Evolutionary conservation across 768 basidiomycete species (phyloP).

Genomic region (Chalciporus pseudorubinellus): DNA sequence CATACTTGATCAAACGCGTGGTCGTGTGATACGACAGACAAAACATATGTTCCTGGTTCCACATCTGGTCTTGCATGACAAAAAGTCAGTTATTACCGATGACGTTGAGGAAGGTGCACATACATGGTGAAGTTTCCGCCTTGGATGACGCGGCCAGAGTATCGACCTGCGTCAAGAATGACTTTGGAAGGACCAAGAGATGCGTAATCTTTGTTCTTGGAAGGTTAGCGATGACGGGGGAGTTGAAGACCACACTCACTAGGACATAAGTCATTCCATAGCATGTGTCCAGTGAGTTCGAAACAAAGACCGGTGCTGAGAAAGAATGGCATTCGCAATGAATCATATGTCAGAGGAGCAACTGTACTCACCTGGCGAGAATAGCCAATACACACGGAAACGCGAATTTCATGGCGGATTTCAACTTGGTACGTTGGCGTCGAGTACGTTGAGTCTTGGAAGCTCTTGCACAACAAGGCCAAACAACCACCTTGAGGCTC

Average conservation of each 20-base stretch:
- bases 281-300: conserved; percentile 60
- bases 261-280: conserved; percentile 71
- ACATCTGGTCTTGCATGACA: conserved; percentile 55
- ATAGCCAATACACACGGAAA: conserved; percentile 7
- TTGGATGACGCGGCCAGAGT: conserved; percentile 49
- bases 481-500: conserved; percentile 23
- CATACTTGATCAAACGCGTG: conserved; percentile 68
- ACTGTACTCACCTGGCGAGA: conserved; percentile 13
- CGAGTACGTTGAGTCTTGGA: not conserved
- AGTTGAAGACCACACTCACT: conserved; percentile 36
- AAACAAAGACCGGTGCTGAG: conserved; percentile 37
- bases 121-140: conserved; percentile 71
- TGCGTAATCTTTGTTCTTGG: conserved; percentile 29
- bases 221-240: conserved; percentile 12
- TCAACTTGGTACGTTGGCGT: too few relatives aligned
- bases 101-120: conserved; percentile 22
- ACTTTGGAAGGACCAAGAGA: conserved; percentile 58
- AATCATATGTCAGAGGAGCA: not conserved
- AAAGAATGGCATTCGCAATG: conserved; percentile 2
- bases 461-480: conserved; percentile 18
- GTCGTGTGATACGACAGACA: conserved; percentile 67
- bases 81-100: conserved; percentile 9
- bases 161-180: conserved; percentile 56
- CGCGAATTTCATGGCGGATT: conserved; percentile 16
- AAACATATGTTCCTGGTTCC: conserved; percentile 62